A percentile compares a stretch with the other conserved stretches of the same genome.
Conservation (phyloP, 192 early-diverging fungal genomes). For the Backusella morwellensis region DNA sequence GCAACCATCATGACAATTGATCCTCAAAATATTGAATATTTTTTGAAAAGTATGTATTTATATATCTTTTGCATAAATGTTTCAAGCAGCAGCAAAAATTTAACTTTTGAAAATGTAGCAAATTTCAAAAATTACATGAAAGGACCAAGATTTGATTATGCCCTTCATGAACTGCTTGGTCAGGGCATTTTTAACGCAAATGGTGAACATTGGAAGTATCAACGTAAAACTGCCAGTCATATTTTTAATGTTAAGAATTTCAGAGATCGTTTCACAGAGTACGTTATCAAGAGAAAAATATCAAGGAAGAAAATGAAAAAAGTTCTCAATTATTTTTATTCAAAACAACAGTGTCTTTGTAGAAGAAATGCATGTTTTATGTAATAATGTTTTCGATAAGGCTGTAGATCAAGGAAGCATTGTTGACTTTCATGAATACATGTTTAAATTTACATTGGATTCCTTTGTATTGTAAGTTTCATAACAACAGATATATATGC, state of each 20-base stretch:
- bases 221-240: constrained; percentile 48
- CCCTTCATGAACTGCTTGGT: constrained; percentile 51
- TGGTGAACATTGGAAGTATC: constrained; percentile 56
- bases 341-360: constrained; percentile 21
- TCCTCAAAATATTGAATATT: constrained; percentile 36
- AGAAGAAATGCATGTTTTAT: constrained; percentile 20
- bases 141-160: constrained; percentile 40
- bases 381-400: constrained; percentile 9
- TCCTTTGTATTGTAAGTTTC: constrained; percentile 33
- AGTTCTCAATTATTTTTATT: neutral
- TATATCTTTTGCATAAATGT: neutral
- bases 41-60: constrained; percentile 29
- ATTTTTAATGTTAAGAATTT: constrained; percentile 37
- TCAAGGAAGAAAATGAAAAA: neutral
- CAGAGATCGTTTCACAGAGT: constrained; percentile 33
- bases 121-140: constrained; percentile 41
- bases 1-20: constrained; percentile 22
- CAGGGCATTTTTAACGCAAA: constrained; percentile 70
- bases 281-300: neutral
- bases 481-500: neutral
- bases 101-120: neutral
- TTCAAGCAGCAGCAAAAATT: neutral
- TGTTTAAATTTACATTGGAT: constrained; percentile 46
- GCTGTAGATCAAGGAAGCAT: constrained; percentile 22
- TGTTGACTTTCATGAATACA: constrained; percentile 47